Base-by-base conservation (phyloP, 169 alveolate genomes). In the Cyclospora cayetanensis region DNA sequence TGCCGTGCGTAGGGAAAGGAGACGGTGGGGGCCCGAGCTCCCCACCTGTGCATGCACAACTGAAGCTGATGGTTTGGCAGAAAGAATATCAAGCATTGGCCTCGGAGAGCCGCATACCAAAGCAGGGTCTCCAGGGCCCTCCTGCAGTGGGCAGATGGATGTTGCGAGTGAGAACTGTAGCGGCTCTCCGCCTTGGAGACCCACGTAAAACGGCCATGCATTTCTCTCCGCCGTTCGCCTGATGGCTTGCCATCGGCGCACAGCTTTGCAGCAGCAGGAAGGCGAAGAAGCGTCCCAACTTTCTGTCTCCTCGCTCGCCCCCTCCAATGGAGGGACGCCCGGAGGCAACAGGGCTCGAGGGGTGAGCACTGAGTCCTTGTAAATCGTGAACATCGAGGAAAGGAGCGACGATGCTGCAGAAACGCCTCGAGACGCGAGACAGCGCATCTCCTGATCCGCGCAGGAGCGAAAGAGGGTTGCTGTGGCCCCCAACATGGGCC, bases 371-470 rank as follows among this genome's bases (percentile, higher is more conserved):
- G 85, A 35, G 66, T 74, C 85, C 29, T 74, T 74, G 25, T 74
- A 74, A 41, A 74, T 42, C 29, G 85, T 37, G 42, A 74, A 39
- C 85, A 74, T 74, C 41, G 85, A 74, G 42, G 65, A 39, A 29
- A 74, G 85, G 3, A 74, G 85, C 27, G 85, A 74, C 20, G 85
- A 74, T 41, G 85, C 85, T 74, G 85, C 85, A 41, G 15, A 74
- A 18, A 74, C 85, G 42, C 65, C 63, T 63, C 65, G n/a, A 74
- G 27, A 18, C 50, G 83, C 52, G 25, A 7, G 31, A 18, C 12
- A 18, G 2, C 63, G 22, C 22, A 18, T 50, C 12, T n/a, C 63
- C 2, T 50, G 22, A 1, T 0, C 22, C 0, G 22, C 63, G 2
- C 63, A 50, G 22, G 0, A n/a, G 63, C 63, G 27, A 50, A 50